These are phyloP conservation scores for Neurospora sp. DNA, from an alignment of 495 filamentous ascomycete species.

Conservation along the genomic window DNA sequence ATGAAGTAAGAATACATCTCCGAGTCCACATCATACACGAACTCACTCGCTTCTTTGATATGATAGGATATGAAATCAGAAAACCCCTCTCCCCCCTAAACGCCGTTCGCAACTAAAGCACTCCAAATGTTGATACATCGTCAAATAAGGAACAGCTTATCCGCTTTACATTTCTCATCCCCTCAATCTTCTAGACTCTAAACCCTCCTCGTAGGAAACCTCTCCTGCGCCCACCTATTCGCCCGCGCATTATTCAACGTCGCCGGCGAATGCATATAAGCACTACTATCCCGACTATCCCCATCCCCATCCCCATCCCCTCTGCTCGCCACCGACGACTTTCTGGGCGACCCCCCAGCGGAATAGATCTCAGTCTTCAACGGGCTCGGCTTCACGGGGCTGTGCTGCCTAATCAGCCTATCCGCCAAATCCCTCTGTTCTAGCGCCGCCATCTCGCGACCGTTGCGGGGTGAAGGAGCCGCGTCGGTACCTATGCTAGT, in stretches of 20 bases:
- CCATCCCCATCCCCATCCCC: not conserved
- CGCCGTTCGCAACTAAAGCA: not conserved
- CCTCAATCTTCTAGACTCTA: not conserved
- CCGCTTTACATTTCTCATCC: not conserved
- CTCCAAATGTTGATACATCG: not conserved
- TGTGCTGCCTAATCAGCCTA: constrained; percentile 18
- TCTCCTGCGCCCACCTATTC: constrained; percentile 25
- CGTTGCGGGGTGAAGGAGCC: constrained; percentile 38
- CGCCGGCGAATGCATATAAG: constrained; percentile 11
- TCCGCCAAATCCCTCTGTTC: constrained; percentile 32
- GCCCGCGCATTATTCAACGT: constrained; percentile 20
- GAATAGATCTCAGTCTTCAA: not conserved
- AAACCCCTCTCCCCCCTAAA: not conserved
- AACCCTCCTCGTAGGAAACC: constrained; percentile 24
- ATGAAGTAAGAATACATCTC: not conserved
- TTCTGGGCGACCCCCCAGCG: not conserved
- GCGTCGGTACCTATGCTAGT: constrained; percentile 30
- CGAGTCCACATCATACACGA: not conserved
- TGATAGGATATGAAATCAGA: not conserved
- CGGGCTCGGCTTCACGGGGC: constrained; percentile 14
- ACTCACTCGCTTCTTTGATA: not conserved
- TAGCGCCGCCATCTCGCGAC: constrained; percentile 42
- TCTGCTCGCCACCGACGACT: not conserved
- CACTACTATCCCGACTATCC: not conserved
- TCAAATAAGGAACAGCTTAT: not conserved